Conservation (phyloP, 2,329 filamentous ascomycete genomes). For the Camillea tinctor region DNA sequence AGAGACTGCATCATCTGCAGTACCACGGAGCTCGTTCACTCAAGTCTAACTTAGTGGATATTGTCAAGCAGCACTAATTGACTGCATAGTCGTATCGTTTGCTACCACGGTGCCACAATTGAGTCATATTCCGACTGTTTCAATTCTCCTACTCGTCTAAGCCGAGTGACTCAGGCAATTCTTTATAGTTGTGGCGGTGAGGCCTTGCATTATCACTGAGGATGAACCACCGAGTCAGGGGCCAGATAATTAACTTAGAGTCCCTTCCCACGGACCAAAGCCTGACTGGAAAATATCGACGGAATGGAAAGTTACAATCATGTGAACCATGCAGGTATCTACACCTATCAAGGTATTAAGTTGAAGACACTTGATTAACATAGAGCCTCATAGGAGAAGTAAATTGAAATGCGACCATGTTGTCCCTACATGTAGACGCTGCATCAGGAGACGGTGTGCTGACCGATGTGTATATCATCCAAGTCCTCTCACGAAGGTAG, state of each 20-base stretch:
- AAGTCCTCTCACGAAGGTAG: conserved; percentile 33
- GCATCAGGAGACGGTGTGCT: conserved; percentile 29
- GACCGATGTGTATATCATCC: conserved; percentile 36
- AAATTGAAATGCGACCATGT: conserved; percentile 37
- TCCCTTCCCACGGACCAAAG: conserved; percentile 13
- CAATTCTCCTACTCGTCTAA: not conserved
- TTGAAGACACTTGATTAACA: conserved; percentile 14
- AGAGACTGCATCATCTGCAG: too few species aligned
- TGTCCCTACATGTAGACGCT: conserved; percentile 34
- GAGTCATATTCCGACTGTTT: not conserved
- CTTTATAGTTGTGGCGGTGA: conserved; percentile 6
- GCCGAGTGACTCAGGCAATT: not conserved
- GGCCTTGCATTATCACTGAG: conserved; percentile 2
- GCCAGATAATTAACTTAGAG: conserved; percentile 30
- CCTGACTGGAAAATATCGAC: conserved; percentile 33
- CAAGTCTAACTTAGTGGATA: too few species aligned
- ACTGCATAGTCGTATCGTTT: not conserved
- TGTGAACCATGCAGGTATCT: conserved; percentile 31
- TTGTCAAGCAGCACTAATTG: not conserved
- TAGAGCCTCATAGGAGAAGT: conserved; percentile 33
- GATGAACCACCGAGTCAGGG: conserved; percentile 25
- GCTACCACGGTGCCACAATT: not conserved
- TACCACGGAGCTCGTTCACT: not conserved
- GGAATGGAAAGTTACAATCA: conserved; percentile 37
- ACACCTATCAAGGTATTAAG: conserved; percentile 8